These are phyloP conservation scores for Aspergillus floridensis DNA, from an alignment of 2,329 filamentous ascomycete species.

Conservation along the genomic window DNA sequence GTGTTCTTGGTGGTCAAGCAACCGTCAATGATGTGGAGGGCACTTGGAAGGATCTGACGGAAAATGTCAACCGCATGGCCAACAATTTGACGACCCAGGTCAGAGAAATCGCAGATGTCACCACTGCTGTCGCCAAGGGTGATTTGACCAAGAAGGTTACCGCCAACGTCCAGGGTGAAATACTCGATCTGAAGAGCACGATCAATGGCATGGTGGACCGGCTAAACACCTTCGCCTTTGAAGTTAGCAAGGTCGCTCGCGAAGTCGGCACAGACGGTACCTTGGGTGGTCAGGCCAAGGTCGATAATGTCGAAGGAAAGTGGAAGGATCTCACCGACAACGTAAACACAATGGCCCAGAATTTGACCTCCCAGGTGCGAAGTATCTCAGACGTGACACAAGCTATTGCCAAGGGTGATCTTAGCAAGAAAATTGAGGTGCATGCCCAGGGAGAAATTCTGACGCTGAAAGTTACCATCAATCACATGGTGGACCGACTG, in stretches of 20 bases:
- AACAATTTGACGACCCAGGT: constrained; percentile 98
- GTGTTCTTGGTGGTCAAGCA: constrained; percentile 88
- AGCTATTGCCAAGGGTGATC: constrained; percentile 90
- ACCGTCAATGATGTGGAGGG: constrained; percentile 95
- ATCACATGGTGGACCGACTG: constrained; percentile 95
- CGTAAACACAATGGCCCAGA: constrained; percentile 66
- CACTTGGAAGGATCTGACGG: constrained; percentile 93
- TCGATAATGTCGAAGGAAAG: constrained; percentile 64
- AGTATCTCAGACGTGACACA: constrained; percentile 93
- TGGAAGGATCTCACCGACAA: constrained; percentile 67
- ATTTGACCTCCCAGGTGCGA: constrained; percentile 68
- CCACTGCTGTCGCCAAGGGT: constrained; percentile 88
- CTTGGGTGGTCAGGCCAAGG: constrained; percentile 62
- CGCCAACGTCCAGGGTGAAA: constrained; percentile 90
- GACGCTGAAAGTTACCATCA: constrained; percentile 92
- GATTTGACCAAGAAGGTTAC: constrained; percentile 96
- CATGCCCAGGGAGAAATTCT: constrained; percentile 93
- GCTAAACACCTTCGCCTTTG: constrained; percentile 62
- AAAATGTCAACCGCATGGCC: constrained; percentile 97
- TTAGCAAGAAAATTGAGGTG: constrained; percentile 94
- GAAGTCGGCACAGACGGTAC: constrained; percentile 65
- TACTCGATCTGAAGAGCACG: constrained; percentile 90
- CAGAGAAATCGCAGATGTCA: constrained; percentile 94
- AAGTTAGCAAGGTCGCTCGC: constrained; percentile 64
- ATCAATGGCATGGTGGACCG: constrained; percentile 68